These are phyloP conservation scores for Exophiala aquamarina DNA, from an alignment of 2,329 filamentous ascomycete genomes.

Conservation along the genomic window DNA sequence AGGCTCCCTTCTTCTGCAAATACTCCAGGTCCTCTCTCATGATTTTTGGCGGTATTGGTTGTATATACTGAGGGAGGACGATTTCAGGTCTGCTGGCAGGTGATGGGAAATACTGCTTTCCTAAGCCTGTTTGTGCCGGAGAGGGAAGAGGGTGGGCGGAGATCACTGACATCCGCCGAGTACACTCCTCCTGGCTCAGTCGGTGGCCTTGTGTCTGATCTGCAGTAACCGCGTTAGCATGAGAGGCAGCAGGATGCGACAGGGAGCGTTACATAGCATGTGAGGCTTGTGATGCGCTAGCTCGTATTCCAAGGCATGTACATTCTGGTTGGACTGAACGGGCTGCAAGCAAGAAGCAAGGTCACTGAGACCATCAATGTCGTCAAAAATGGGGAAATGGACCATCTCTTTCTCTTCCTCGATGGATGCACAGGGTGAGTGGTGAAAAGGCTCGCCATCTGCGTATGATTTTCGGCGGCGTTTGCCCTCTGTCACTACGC, in stretches of 20 bases:
- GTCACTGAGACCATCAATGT: conserved; percentile 27
- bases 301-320: conserved; percentile 45
- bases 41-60: conserved; percentile 74
- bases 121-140: conserved; percentile 34
- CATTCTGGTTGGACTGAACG: conserved; percentile 1
- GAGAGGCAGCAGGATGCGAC: background rate
- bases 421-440: conserved; percentile 24
- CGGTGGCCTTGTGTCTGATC: conserved; percentile 50
- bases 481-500: conserved; percentile 73
- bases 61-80: conserved; percentile 68
- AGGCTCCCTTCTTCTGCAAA: conserved; percentile 77
- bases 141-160: conserved; percentile 38
- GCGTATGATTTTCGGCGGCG: conserved; percentile 71
- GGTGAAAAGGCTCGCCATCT: conserved; percentile 20
- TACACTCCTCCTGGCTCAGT: conserved; percentile 44
- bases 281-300: conserved; percentile 59
- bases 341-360: conserved; percentile 9
- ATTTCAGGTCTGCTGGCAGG: conserved; percentile 48
- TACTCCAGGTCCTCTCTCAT: conserved; percentile 80
- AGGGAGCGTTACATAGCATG: conserved; percentile 57
- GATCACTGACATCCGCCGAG: conserved; percentile 46
- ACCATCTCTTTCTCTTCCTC: conserved; percentile 24
- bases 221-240: conserved; percentile 31
- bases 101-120: conserved; percentile 43
- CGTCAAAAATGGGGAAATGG: conserved; percentile 31